These are phyloP conservation scores for Colletotrichum costaricense DNA, from an alignment of 2,329 filamentous ascomycete genomes.

Conservation along the genomic window DNA sequence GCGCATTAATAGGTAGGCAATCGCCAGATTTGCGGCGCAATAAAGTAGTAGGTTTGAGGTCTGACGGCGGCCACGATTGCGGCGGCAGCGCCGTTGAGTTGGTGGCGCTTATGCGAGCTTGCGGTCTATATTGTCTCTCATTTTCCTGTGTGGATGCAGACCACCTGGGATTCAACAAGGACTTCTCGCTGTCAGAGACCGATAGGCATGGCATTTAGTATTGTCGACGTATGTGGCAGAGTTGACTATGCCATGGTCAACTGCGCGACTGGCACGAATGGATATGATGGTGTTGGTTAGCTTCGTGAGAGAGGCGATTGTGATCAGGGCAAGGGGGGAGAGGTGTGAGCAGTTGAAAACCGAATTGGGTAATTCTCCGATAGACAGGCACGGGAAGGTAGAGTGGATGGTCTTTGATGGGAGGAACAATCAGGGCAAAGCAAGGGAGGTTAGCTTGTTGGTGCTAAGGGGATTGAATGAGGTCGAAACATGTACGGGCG, in stretches of 20 bases:
- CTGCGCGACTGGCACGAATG: too few relatives aligned
- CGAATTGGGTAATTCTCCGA: slow-evolving; percentile 14
- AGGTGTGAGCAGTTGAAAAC: not conserved
- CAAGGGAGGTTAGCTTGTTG: slow-evolving; percentile 2
- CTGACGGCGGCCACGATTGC: slow-evolving; percentile 12
- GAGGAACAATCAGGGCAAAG: not conserved
- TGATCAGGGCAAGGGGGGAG: not conserved
- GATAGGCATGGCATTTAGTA: too few relatives aligned
- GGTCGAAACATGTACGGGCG: not conserved
- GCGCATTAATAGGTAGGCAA: not conserved
- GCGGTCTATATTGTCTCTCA: not conserved
- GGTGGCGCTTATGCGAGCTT: not conserved
- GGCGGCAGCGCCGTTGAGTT: not conserved
- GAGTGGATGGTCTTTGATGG: not conserved
- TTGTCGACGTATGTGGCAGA: not conserved
- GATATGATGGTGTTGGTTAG: not conserved
- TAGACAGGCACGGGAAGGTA: not conserved
- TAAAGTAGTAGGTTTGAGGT: not conserved
- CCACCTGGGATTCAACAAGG: not conserved
- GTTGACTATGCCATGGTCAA: not conserved
- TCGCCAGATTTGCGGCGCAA: not conserved
- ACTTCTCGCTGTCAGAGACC: not conserved
- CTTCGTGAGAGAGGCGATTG: not conserved
- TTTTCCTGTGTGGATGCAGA: not conserved
- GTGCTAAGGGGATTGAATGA: not conserved